A percentile compares a stretch with the other conserved stretches of the same genome.
Conservation (phyloP, 768 basidiomycete species). For the Leccinum sublutescens region DNA sequence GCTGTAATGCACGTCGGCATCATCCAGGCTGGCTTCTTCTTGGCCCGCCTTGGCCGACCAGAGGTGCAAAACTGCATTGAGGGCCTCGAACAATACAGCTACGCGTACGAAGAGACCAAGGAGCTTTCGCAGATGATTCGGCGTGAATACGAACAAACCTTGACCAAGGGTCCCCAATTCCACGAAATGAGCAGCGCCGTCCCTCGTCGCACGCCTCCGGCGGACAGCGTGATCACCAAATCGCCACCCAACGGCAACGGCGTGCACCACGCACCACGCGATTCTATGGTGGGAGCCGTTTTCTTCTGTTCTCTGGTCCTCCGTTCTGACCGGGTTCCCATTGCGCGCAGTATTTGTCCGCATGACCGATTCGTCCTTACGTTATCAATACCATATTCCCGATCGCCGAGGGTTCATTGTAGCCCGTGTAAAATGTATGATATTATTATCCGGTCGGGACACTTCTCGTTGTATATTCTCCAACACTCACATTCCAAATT, state of each 20-base stretch:
- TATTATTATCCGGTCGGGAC: slow-evolving; percentile 23
- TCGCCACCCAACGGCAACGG: slow-evolving; percentile 18
- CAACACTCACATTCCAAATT: slow-evolving; percentile 2
- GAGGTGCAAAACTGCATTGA: slow-evolving; percentile 83
- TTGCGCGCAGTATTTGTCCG: slow-evolving; percentile 25
- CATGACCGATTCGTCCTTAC: slow-evolving; percentile 15
- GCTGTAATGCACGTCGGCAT: slow-evolving; percentile 88
- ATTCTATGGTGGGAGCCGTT: slow-evolving; percentile 18
- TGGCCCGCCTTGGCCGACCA: slow-evolving; percentile 78
- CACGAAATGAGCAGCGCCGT: slow-evolving; percentile 41
- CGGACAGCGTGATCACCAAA: slow-evolving; percentile 14
- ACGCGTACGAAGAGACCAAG: slow-evolving; percentile 82
- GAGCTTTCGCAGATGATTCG: slow-evolving; percentile 71
- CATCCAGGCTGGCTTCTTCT: slow-evolving; percentile 77
- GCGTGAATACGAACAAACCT: slow-evolving; percentile 44
- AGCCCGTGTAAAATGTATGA: slow-evolving; percentile 24
- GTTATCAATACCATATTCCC: slow-evolving; percentile 30
- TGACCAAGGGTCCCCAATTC: slow-evolving; percentile 37
- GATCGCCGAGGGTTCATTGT: slow-evolving; percentile 7
- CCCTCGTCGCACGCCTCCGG: slow-evolving; percentile 24
- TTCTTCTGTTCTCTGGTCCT: background rate
- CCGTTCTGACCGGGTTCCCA: slow-evolving; percentile 13
- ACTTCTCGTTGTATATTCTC: slow-evolving; percentile 13
- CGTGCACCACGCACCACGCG: slow-evolving; percentile 15
- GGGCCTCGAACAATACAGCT: slow-evolving; percentile 85